Conservation (phyloP, 2,329 filamentous ascomycete species). For the Aspergillus chevalieri region DNA sequence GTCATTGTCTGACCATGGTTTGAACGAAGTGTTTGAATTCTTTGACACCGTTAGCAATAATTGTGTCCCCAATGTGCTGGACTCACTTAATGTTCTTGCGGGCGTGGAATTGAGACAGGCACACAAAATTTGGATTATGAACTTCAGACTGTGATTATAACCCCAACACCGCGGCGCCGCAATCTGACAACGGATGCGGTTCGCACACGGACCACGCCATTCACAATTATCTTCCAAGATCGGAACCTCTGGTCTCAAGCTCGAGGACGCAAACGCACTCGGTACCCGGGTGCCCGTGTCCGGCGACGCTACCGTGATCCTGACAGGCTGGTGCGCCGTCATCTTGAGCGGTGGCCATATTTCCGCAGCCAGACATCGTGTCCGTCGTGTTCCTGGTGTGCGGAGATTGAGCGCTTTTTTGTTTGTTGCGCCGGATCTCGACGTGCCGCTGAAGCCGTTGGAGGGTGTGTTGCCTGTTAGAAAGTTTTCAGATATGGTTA, state of each 20-base stretch:
- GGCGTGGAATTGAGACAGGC: no score
- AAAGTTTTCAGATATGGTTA: not conserved
- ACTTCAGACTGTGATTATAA: slow-evolving; percentile 6
- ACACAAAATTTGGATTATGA: no score
- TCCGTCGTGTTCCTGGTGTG: slow-evolving; percentile 2
- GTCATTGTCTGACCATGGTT: not conserved
- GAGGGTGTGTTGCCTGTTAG: not conserved
- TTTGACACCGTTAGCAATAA: not conserved
- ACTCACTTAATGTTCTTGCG: slow-evolving; percentile 1
- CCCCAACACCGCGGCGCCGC: slow-evolving; percentile 1
- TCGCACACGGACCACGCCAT: slow-evolving; percentile 4
- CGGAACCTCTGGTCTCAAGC: slow-evolving; percentile 3
- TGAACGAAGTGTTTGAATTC: not conserved
- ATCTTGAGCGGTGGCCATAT: slow-evolving; percentile 3
- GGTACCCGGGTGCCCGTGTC: not conserved
- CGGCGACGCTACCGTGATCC: slow-evolving; percentile 2
- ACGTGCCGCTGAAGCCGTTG: not conserved
- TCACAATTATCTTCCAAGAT: slow-evolving; percentile 6
- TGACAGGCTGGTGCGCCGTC: slow-evolving; percentile 5
- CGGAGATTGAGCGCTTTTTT: slow-evolving; percentile 4
- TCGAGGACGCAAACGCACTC: not conserved
- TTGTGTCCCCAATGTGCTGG: slow-evolving; percentile 2
- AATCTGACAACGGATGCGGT: slow-evolving; percentile 2
- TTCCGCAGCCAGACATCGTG: slow-evolving; percentile 3
- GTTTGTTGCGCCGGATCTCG: slow-evolving; percentile 2